These are phyloP conservation scores for Fallopia convolvulus DNA, from an alignment of 148 eudicot species.

Conservation along the genomic window DNA sequence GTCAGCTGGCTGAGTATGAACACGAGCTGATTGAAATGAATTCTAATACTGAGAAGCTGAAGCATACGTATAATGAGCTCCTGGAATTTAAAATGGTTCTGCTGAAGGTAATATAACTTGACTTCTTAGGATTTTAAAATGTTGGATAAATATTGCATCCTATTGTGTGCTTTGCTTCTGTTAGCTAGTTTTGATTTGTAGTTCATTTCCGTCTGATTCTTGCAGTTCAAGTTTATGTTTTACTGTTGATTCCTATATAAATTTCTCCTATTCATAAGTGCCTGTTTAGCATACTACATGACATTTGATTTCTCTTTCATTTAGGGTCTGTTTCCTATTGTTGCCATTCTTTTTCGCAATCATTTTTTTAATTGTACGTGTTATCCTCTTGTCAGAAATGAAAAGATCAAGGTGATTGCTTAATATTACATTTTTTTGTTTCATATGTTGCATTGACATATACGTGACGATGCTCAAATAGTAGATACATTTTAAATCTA, in stretches of 20 bases:
- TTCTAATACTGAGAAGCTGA: conserved; percentile 75
- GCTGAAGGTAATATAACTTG: conserved; percentile 61
- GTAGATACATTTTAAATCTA: neutral
- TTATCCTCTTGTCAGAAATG: neutral
- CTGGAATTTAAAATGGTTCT: conserved; percentile 92
- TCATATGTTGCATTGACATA: neutral
- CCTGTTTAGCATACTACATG: neutral
- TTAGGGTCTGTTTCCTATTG: neutral
- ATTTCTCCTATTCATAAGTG: neutral
- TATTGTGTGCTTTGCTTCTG: neutral
- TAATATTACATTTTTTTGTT: neutral
- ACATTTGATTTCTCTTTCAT: neutral
- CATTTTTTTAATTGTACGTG: neutral
- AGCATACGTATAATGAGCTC: conserved; percentile 75
- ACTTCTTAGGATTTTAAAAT: neutral
- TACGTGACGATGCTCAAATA: neutral
- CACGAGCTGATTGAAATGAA: conserved; percentile 92
- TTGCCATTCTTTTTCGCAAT: conserved; percentile 1
- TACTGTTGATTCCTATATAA: neutral
- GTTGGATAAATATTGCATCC: neutral
- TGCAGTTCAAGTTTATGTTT: neutral
- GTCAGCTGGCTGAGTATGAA: conserved; percentile 85
- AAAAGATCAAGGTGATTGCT: neutral
- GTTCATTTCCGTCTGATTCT: neutral
- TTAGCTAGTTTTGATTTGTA: neutral